A percentile compares a stretch with the other conserved stretches of the same genome.
phyloP scores from a whole-genome alignment of 129 eudicot genomes.

The Pittosporum tobira region DNA sequence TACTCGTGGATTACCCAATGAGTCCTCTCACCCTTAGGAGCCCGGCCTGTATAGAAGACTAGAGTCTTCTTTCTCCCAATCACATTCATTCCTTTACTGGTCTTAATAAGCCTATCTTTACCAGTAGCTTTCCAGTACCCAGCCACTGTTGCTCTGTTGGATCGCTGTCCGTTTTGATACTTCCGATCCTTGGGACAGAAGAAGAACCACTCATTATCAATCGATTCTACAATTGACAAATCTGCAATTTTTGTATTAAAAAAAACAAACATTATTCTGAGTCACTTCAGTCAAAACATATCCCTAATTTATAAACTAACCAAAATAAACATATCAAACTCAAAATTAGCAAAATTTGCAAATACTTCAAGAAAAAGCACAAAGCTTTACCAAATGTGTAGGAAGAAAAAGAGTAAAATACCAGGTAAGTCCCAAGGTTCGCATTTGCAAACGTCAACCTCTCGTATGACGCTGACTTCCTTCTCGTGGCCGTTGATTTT shows the following conservation, averaged over 20 bases:
- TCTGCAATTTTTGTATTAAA: conserved; percentile 29
- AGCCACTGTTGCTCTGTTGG: conserved; percentile 58
- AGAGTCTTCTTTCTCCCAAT: conserved; percentile 81
- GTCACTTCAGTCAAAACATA: too few species aligned
- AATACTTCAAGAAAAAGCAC: too few species aligned
- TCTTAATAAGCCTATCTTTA: conserved; percentile 52
- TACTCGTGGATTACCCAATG: conserved; percentile 90
- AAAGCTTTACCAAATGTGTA: neutral
- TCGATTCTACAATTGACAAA: conserved; percentile 51
- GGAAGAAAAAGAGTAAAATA: neutral
- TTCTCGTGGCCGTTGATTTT: conserved; percentile 41
- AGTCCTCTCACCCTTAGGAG: conserved; percentile 74
- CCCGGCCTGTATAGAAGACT: conserved; percentile 72
- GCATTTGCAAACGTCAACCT: conserved; percentile 68
- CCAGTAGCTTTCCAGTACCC: conserved; percentile 97
- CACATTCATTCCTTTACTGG: conserved; percentile 39
- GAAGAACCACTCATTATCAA: conserved; percentile 78
- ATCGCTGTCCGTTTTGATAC: conserved; percentile 70
- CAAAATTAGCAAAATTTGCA: neutral
- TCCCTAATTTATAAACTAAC: too few species aligned
- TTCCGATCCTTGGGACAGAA: conserved; percentile 86
- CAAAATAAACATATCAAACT: neutral
- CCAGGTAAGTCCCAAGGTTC: conserved; percentile 37
- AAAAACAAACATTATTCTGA: neutral
- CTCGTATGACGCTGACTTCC: conserved; percentile 24